Evolutionary conservation across 2,329 filamentous ascomycete species (phyloP).

Genomic region (Arthrinium phaeospermum): DNA sequence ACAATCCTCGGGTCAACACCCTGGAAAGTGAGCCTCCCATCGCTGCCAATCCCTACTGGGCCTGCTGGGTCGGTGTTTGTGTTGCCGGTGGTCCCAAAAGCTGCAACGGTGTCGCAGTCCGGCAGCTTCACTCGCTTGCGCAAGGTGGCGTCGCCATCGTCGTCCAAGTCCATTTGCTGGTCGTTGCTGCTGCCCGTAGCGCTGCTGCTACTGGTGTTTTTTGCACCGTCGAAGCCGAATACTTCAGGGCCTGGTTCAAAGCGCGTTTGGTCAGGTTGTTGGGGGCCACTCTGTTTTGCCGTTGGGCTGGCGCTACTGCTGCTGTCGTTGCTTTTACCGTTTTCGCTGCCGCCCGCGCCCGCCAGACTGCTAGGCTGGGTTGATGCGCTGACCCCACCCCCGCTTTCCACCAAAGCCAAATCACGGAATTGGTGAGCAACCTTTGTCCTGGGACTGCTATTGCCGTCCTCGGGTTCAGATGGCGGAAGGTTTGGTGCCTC

Average conservation of each 20-base stretch:
- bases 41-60: conserved; percentile 27
- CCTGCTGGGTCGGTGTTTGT: conserved; percentile 23
- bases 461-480: conserved; percentile 48
- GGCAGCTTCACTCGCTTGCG: conserved; percentile 47
- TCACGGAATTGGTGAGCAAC: conserved; percentile 60
- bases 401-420: conserved; percentile 50
- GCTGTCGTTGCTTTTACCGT: conserved; percentile 25
- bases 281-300: conserved; percentile 14
- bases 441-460: conserved; percentile 57
- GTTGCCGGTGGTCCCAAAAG: conserved; percentile 25
- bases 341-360: conserved; percentile 21
- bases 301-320: conserved; percentile 23
- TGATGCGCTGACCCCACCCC: conserved; percentile 49
- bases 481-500: conserved; percentile 37
- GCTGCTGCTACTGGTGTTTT: conserved; percentile 21
- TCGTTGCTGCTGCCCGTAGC: conserved; percentile 18
- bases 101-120: conserved; percentile 31
- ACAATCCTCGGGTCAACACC: conserved; percentile 30
- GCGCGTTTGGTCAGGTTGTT: conserved; percentile 16
- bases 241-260: conserved; percentile 26
- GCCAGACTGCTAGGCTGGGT: conserved; percentile 22
- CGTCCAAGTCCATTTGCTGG: conserved; percentile 37
- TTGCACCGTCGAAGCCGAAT: conserved; percentile 38
- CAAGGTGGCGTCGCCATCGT: conserved; percentile 36
- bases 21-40: conserved; percentile 28